Percentiles rank a stretch among this genome's conserved stretches.
Evolutionary conservation across 1,284 basidiomycete genomes (phyloP).

Genomic region (Erythrobasidium hasegawianum): DNA sequence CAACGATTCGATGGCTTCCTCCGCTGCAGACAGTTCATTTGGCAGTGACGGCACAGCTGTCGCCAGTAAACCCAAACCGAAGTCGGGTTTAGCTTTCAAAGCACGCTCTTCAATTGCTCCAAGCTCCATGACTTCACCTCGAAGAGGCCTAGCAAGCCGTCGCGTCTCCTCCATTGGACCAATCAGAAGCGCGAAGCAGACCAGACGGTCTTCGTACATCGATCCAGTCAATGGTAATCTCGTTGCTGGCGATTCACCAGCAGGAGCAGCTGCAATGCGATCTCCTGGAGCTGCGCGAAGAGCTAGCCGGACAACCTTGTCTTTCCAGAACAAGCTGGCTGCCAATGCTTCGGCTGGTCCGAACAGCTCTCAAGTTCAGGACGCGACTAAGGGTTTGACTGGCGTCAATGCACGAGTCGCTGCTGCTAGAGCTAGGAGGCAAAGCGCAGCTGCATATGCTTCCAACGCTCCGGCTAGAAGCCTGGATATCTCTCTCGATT

Average conservation of each 20-base stretch:
- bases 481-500: constrained; percentile 4
- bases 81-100: background rate
- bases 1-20: constrained; percentile 14
- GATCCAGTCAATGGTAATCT: constrained; percentile 8
- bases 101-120: constrained; percentile 1
- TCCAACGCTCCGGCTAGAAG: background rate
- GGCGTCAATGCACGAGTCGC: constrained; percentile 23
- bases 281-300: constrained; percentile 3
- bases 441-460: constrained; percentile 8
- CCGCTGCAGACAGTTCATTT: constrained; percentile 9
- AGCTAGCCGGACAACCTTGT: constrained; percentile 16
- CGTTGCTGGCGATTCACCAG: constrained; percentile 1
- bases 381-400: background rate
- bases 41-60: constrained; percentile 1
- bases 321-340: constrained; percentile 26
- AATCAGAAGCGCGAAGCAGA: constrained; percentile 32
- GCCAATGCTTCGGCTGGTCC: constrained; percentile 16
- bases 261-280: background rate
- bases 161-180: constrained; percentile 25
- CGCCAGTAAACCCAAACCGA: background rate
- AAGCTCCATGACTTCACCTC: background rate
- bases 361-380: too few species aligned
- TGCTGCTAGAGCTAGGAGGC: constrained; percentile 21
- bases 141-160: background rate
- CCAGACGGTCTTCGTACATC: constrained; percentile 23